Base-by-base conservation (phyloP, 2,329 filamentous ascomycete species). In the Samsoniella hepiali region DNA sequence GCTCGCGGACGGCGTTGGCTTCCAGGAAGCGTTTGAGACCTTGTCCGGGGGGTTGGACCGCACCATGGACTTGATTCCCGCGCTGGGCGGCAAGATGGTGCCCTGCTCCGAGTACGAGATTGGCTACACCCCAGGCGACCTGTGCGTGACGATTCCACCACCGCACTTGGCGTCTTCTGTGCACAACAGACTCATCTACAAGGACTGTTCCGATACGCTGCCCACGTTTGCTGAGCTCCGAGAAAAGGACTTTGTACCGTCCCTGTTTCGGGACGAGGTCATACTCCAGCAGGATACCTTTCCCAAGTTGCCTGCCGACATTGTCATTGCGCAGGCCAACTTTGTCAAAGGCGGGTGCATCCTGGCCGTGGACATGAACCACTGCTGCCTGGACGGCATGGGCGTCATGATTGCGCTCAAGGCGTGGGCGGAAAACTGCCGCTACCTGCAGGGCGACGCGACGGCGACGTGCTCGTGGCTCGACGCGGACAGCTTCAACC, bases 81-180 rank as follows among this genome's bases (percentile, higher is more conserved):
- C 69, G 17, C 71, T 78, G 0, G 68, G 69, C 0, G 76, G 76
- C n/a, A 73, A 71, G 42, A 68, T 79, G 56, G 76, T 76, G 65
- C 47, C 64, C 40, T 64, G 64, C 17, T 70, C 70, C 0, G 68
- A 68, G 45, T 67, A 71, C 3, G 69, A 72, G 40, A 68, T 71
- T 36, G 69, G 68, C 8, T 69, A 69, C 53, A 66, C 44, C 5
- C 66, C 67, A 31, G 68, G 69, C 15, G 67, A 71, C 10, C 58
- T 69, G 10, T 65, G 69, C 49, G 58, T 71, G 17, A 66, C 68
- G 0, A 65, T 71, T 6, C 69, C 69, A 13, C 65, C 68, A 13
- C 34, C 62, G 3, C 63, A 59, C 32, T 36, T 65, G 49, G 57
- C 64, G 2, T 38, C 60, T 3, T 57, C 60, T 22, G 63, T 50